A percentile compares a stretch with the other conserved stretches of the same genome.
phyloP scores from a whole-genome alignment of 2,329 filamentous ascomycete species.

The Scedosporium minutisporum region DNA sequence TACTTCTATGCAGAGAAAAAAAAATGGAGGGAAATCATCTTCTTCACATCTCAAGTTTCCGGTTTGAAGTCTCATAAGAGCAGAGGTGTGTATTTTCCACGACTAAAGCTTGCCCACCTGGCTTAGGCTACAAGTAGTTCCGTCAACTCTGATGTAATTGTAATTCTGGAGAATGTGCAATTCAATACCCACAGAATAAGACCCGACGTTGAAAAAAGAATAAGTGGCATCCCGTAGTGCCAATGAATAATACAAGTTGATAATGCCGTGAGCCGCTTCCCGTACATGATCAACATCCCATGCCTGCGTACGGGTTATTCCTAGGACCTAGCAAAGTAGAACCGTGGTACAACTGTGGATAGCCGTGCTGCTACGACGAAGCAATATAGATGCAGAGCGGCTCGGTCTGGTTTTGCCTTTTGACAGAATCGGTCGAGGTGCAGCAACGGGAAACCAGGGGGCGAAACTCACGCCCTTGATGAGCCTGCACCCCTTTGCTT shows the following conservation, averaged over 20 bases:
- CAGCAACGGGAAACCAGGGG: background rate
- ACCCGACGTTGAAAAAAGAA: background rate
- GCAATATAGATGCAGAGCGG: background rate
- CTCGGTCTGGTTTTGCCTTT: background rate
- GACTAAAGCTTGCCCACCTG: too few species aligned
- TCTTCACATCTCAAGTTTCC: too few species aligned
- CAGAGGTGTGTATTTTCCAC: too few species aligned
- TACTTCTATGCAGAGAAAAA: too few species aligned
- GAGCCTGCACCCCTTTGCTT: too few species aligned
- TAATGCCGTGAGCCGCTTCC: background rate
- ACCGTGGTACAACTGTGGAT: background rate
- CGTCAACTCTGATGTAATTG: too few species aligned
- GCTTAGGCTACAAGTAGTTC: too few species aligned
- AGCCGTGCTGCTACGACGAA: background rate
- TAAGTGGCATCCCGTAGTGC: background rate
- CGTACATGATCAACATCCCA: background rate
- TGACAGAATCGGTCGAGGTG: conserved; percentile 1
- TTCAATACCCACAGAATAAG: too few species aligned
- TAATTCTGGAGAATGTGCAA: too few species aligned
- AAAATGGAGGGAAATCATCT: too few species aligned
- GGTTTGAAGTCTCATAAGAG: too few species aligned
- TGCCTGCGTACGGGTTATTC: background rate
- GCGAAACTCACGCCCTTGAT: too few species aligned
- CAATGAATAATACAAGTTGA: background rate
- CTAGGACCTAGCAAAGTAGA: background rate